A percentile compares a stretch with the other conserved stretches of the same genome.
Conservation (phyloP, 2,329 filamentous ascomycete species). For the Colletotrichum abscissum region DNA sequence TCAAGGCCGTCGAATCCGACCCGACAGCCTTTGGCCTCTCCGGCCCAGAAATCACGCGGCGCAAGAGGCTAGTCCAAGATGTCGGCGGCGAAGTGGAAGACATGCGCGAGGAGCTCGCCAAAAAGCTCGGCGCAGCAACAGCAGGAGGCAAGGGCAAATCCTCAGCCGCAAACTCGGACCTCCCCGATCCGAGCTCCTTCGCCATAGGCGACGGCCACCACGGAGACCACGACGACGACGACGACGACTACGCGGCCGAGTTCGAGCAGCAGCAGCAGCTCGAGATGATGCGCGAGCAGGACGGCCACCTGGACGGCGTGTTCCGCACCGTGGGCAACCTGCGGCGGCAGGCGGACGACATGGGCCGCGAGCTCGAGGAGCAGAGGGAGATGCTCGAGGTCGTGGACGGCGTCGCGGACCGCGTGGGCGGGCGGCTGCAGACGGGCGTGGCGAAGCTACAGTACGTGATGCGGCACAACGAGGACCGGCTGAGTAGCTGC, state of each 20-base stretch:
- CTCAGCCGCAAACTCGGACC: conserved; percentile 50
- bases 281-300: conserved; percentile 94
- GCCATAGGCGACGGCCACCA: conserved; percentile 64
- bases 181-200: conserved; percentile 67
- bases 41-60: conserved; percentile 81
- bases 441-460: conserved; percentile 88
- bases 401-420: conserved; percentile 85
- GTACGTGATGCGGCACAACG: conserved; percentile 87
- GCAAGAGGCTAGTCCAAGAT: conserved; percentile 86
- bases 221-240: conserved; percentile 52
- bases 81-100: conserved; percentile 89
- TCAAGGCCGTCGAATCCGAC: conserved; percentile 87
- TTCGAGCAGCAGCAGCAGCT: conserved; percentile 93
- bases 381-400: conserved; percentile 89
- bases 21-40: conserved; percentile 90
- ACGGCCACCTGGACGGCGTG: conserved; percentile 91
- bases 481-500: conserved; percentile 88
- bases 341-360: conserved; percentile 89
- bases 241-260: conserved; percentile 76
- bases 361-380: conserved; percentile 96
- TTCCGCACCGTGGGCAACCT: conserved; percentile 94
- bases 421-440: conserved; percentile 86
- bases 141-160: conserved; percentile 34
- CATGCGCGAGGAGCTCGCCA: conserved; percentile 85
- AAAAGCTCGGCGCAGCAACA: conserved; percentile 58